Percentiles rank a stretch among this genome's conserved stretches.
phyloP scores from a whole-genome alignment of 495 filamentous ascomycete genomes.

The Hypoxylon rickii region DNA sequence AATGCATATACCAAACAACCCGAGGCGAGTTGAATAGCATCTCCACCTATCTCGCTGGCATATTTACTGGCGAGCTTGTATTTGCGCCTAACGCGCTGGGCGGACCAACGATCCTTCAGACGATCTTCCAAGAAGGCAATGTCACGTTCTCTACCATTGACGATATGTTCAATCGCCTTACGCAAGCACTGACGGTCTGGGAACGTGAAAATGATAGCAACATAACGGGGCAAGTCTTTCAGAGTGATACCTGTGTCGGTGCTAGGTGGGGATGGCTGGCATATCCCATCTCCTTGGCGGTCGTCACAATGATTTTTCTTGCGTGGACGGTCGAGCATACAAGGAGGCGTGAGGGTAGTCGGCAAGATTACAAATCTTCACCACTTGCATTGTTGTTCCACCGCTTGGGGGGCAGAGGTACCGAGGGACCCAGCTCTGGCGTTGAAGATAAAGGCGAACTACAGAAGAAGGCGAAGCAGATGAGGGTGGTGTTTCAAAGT shows the following conservation, averaged over 20 bases:
- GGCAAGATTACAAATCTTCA: conserved; percentile 17
- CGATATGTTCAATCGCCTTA: conserved; percentile 10
- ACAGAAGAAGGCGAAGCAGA: conserved; percentile 6
- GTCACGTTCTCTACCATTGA: conserved; percentile 15
- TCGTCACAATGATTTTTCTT: conserved; percentile 22
- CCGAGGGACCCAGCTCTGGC: background rate
- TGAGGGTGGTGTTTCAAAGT: conserved; percentile 15
- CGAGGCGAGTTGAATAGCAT: background rate
- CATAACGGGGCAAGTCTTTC: conserved; percentile 4
- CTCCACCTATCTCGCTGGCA: background rate
- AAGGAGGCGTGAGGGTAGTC: conserved; percentile 1
- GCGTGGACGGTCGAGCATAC: conserved; percentile 14
- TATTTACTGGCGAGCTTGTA: conserved; percentile 3
- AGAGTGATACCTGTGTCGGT: conserved; percentile 18
- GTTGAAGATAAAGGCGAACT: conserved; percentile 2
- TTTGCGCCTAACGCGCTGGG: background rate
- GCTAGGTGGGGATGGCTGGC: conserved; percentile 32
- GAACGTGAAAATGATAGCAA: conserved; percentile 1
- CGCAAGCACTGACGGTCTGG: conserved; percentile 10
- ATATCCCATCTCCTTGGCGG: conserved; percentile 22
- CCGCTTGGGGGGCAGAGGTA: conserved; percentile 5
- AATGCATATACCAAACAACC: conserved; percentile 17
- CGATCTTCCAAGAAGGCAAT: conserved; percentile 14
- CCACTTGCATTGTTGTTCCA: conserved; percentile 15
- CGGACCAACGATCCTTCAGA: conserved; percentile 8